Evolutionary conservation across 768 basidiomycete species (phyloP), one percentile per base, ranked within the genome.

Genomic region (Amanita jacksonii): DNA sequence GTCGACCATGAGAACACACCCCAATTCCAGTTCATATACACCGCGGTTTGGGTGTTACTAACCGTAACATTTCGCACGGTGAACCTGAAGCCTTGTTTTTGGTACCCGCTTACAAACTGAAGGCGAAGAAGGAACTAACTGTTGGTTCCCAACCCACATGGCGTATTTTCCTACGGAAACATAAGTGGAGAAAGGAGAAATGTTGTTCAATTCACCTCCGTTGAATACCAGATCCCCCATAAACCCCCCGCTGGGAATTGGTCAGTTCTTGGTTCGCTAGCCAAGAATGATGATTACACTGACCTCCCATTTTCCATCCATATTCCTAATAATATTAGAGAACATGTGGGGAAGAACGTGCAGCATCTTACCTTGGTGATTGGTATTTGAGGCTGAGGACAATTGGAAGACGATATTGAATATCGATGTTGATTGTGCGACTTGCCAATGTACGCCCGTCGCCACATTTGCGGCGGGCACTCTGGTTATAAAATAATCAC

Each of bases 281-380:
- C 12, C n/a, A n/a, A n/a, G n/a, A n/a, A 39, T 12, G n/a, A 5
- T 12, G 23, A 44, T 2, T 16, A 45, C 10, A 43, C 69, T 40
- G 48, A 84, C 82, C 83, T 68, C 61, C 85, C 84, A 48, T 81
- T 82, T 58, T 86, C 85, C 83, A 87, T 87, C 63, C 66, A 85
- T 30, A 88, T 74, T 8, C 67, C 68, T 68, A 64, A 62, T 15
- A 16, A 10, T 40, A 43, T 13, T 15, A 35, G 12, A 5, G 19
- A 23, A 34, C 5, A n/a, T n/a, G n/a, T n/a, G n/a, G 20, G 18
- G 27, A 16, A 28, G 15, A 8, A 4, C 12, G 19, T 38, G n/a
- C n/a, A n/a, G 8, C 22, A n/a, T n/a, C 34, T 20, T 49, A 77
- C 82, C 84, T 70, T 81, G 77, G 51, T 88, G 85, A 6, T 69